Evolutionary conservation across 2,329 filamentous ascomycete species (phyloP).

Genomic region (Fusarium udum): DNA sequence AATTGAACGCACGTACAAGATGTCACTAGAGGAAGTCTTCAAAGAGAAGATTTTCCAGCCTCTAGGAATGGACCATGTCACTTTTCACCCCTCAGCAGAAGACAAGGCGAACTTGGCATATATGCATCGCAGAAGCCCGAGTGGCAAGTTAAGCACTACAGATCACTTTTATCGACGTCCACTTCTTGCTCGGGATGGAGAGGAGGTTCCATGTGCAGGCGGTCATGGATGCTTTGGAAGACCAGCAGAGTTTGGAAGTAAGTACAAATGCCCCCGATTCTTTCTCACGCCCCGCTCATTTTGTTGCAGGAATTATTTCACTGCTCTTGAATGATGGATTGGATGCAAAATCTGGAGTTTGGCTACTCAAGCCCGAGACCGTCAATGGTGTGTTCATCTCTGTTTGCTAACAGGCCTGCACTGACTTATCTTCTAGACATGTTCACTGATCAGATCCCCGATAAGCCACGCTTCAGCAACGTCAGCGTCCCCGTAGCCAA

Average conservation of each 20-base stretch:
- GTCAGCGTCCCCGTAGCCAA: background rate
- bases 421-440: background rate
- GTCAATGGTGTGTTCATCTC: background rate
- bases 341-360: background rate
- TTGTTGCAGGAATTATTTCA: rapidly evolving
- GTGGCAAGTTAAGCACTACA: background rate
- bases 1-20: background rate
- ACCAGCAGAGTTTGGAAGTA: background rate
- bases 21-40: background rate
- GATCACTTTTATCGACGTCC: background rate
- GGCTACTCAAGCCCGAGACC: rapidly evolving
- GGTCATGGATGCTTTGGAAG: background rate
- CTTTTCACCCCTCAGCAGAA: background rate
- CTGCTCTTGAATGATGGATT: rapidly evolving
- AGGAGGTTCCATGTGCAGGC: background rate
- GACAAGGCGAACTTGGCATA: background rate
- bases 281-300: rapidly evolving
- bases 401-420: background rate
- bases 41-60: background rate
- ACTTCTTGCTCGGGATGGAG: rapidly evolving
- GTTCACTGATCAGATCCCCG: background rate
- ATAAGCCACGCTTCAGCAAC: background rate
- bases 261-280: rapidly evolving
- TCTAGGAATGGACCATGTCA: background rate
- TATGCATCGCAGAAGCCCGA: background rate